phyloP scores from a whole-genome alignment of 139 green algal species.

The Picochlorum sp. region DNA sequence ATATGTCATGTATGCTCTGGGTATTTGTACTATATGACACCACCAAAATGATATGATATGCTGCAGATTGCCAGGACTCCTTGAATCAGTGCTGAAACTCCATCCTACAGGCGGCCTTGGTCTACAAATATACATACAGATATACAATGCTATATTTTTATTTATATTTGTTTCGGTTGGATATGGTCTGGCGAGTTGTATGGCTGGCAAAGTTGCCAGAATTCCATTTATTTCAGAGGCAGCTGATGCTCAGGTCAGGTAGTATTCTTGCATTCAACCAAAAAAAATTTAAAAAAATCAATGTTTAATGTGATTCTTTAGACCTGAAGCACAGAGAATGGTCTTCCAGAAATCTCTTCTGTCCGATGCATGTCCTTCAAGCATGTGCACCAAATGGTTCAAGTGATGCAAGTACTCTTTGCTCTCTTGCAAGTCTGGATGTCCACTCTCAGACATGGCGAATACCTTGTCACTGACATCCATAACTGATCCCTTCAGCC shows the following conservation, averaged over 20 bases:
- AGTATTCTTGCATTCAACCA: background rate
- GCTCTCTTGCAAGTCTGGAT: background rate
- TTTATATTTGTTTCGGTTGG: constrained; percentile 58
- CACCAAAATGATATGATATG: too few species aligned
- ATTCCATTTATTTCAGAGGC: constrained; percentile 70
- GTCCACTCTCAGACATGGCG: background rate
- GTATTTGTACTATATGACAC: constrained; percentile 3
- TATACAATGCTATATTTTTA: constrained; percentile 73
- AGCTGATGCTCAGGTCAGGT: constrained; percentile 59
- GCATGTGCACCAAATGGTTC: background rate
- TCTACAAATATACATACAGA: constrained; percentile 47
- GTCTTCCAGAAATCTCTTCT: background rate
- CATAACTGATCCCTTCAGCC: background rate
- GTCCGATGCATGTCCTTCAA: background rate
- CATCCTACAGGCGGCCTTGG: constrained; percentile 31
- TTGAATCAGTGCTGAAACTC: constrained; percentile 31
- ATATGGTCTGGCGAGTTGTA: constrained; percentile 59
- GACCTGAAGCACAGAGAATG: background rate
- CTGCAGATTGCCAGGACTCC: constrained; percentile 38
- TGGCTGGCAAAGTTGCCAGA: constrained; percentile 47
- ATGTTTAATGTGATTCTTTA: background rate
- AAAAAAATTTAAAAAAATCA: too few species aligned
- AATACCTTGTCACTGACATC: background rate
- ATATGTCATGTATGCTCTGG: constrained; percentile 3
- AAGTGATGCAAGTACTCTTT: background rate